Evolutionary conservation across 768 basidiomycete genomes (phyloP).

Genomic region (Lactarius tabidus): DNA sequence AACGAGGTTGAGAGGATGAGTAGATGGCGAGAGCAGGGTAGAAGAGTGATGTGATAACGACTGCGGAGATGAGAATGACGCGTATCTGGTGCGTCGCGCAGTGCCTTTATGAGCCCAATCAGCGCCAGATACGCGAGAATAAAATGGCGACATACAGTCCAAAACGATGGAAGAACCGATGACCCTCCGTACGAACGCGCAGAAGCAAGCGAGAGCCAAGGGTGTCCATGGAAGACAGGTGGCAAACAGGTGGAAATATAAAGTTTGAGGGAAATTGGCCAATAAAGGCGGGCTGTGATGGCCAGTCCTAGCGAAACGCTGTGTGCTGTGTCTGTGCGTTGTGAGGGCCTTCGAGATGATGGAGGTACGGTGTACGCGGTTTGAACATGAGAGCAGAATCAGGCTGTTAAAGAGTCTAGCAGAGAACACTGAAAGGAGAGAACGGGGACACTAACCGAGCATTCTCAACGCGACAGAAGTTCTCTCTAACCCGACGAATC

Average conservation of each 20-base stretch:
- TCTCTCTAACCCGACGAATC: too few relatives aligned
- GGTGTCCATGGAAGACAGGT: conserved; percentile 26
- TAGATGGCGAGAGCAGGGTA: conserved; percentile 89
- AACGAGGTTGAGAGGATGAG: conserved; percentile 62
- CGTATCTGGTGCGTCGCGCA: conserved; percentile 89
- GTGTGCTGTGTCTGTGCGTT: neutral
- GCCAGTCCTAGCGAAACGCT: neutral
- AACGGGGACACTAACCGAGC: neutral
- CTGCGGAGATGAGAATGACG: conserved; percentile 79
- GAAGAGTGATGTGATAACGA: conserved; percentile 85
- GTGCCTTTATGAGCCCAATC: conserved; percentile 47
- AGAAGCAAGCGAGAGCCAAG: conserved; percentile 29
- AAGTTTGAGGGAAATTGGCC: neutral
- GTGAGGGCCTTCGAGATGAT: neutral
- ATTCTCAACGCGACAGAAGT: neutral
- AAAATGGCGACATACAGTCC: conserved; percentile 59
- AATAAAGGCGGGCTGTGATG: neutral
- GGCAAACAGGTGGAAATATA: conserved; percentile 2
- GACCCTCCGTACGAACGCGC: conserved; percentile 38
- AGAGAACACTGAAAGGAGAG: neutral
- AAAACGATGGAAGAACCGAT: conserved; percentile 63
- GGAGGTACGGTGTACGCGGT: neutral
- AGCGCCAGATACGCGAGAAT: neutral
- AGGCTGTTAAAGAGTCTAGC: neutral
- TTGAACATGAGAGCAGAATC: conserved; percentile 9